Evolutionary conservation across 2,329 filamentous ascomycete genomes (phyloP).

Genomic region (Trichoderma semiorbis): DNA sequence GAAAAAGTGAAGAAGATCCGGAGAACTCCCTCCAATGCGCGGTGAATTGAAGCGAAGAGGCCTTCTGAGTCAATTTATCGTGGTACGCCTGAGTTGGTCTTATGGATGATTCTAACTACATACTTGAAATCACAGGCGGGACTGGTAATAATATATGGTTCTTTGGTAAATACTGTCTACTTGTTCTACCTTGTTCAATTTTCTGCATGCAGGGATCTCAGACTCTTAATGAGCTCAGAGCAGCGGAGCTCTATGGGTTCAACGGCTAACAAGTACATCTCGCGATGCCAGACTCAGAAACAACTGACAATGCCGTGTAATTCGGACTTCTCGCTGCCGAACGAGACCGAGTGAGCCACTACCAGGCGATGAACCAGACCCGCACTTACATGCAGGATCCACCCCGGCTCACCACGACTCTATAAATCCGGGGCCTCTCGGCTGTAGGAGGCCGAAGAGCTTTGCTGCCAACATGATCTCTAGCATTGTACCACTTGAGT

Average conservation of each 20-base stretch:
- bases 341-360: neutral
- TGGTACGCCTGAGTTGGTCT: neutral
- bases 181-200: neutral
- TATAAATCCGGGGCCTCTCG: neutral
- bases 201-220: neutral
- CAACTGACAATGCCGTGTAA: neutral
- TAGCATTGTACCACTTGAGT: neutral
- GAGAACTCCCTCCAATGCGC: neutral
- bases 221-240: neutral
- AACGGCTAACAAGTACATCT: neutral
- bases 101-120: neutral
- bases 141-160: neutral
- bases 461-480: neutral
- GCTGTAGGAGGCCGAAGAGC: neutral
- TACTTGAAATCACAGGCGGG: neutral
- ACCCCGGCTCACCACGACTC: neutral
- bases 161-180: neutral
- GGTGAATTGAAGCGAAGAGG: neutral
- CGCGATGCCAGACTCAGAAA: neutral
- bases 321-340: neutral
- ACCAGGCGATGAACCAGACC: neutral
- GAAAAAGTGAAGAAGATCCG: neutral
- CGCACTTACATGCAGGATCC: neutral
- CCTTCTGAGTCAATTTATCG: neutral
- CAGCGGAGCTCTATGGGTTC: neutral